Percentiles rank a stretch among this genome's conserved stretches.
These are phyloP conservation scores for Paecilomyces formosus DNA, from an alignment of 2,329 filamentous ascomycete species.

Conservation along the genomic window DNA sequence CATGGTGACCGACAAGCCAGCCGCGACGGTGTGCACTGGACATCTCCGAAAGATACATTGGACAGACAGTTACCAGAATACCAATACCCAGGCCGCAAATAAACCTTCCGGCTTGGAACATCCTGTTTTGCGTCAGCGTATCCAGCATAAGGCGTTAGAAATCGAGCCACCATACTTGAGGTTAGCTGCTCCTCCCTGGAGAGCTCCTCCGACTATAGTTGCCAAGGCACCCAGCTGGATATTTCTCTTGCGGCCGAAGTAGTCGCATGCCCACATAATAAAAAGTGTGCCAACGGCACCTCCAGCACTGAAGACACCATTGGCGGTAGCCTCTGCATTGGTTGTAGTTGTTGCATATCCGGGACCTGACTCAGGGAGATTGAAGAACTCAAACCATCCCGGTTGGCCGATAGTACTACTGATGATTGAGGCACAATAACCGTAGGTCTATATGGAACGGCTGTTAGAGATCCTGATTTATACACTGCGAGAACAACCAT, in stretches of 20 bases:
- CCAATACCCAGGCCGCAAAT: constrained; percentile 37
- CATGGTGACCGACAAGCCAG: constrained; percentile 40
- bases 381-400: constrained; percentile 45
- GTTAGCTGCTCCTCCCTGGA: constrained; percentile 40
- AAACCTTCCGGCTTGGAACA: constrained; percentile 40
- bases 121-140: constrained; percentile 16
- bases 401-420: constrained; percentile 47
- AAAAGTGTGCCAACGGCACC: constrained; percentile 42
- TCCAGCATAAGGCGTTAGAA: not conserved
- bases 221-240: constrained; percentile 42
- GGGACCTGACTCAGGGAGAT: constrained; percentile 35
- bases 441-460: constrained; percentile 39
- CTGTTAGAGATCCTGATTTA: not conserved
- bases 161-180: constrained; percentile 26
- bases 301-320: constrained; percentile 43
- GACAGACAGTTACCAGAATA: constrained; percentile 36
- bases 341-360: constrained; percentile 43
- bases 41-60: constrained; percentile 41
- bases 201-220: constrained; percentile 39
- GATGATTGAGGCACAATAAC: constrained; percentile 46
- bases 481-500: not conserved
- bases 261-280: constrained; percentile 44
- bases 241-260: constrained; percentile 37
- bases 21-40: constrained; percentile 34
- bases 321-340: constrained; percentile 41